These are phyloP conservation scores for Tolypocladium album DNA, from an alignment of 2,329 filamentous ascomycete genomes.

Conservation along the genomic window DNA sequence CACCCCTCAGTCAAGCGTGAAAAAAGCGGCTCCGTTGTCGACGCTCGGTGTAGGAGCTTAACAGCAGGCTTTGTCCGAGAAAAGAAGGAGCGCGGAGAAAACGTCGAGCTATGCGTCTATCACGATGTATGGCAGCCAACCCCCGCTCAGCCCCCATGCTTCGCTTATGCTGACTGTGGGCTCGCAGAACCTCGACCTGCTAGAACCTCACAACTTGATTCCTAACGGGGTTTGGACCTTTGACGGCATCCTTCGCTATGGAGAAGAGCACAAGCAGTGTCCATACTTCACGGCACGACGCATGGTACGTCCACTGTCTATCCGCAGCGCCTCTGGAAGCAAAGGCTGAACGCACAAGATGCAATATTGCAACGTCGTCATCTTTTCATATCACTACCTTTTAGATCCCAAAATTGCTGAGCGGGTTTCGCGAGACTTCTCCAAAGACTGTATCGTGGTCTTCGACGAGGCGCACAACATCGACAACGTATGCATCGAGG, in stretches of 20 bases:
- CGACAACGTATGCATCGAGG: constrained; percentile 98
- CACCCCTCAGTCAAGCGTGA: constrained; percentile 94
- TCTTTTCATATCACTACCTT: constrained; percentile 98
- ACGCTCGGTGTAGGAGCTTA: constrained; percentile 88
- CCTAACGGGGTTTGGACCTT: constrained; percentile 94
- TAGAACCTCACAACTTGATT: constrained; percentile 90
- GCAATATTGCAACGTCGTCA: constrained; percentile 98
- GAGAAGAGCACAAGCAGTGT: constrained; percentile 92
- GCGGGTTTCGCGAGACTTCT: constrained; percentile 85
- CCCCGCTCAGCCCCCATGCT: neutral
- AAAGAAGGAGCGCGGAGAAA: constrained; percentile 90
- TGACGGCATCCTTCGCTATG: constrained; percentile 78
- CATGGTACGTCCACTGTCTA: constrained; percentile 50
- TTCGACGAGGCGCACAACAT: constrained; percentile 99
- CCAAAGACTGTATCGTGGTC: constrained; percentile 96
- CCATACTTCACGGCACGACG: constrained; percentile 92
- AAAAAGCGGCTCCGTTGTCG: constrained; percentile 88
- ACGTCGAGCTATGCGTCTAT: constrained; percentile 89
- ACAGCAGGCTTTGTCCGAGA: constrained; percentile 97
- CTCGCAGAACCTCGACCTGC: constrained; percentile 71
- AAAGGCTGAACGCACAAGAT: constrained; percentile 44
- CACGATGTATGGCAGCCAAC: constrained; percentile 58
- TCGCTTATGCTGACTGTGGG: constrained; percentile 7
- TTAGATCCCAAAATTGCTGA: constrained; percentile 97
- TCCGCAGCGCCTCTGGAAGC: neutral